Conservation (phyloP, 2,329 filamentous ascomycete species). For the Trichophyton simii region DNA sequence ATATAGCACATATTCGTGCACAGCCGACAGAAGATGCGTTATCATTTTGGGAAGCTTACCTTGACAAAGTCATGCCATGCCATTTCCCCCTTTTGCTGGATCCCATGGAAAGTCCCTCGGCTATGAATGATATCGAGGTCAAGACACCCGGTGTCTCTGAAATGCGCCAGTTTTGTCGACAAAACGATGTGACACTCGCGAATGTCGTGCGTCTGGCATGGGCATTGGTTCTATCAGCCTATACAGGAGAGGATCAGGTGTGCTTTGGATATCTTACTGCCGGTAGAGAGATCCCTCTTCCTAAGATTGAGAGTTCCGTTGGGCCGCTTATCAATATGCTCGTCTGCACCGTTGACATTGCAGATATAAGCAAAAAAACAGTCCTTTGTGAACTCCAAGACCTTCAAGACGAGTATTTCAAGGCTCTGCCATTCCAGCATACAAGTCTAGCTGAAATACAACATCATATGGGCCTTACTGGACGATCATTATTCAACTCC, state of each 20-base stretch:
- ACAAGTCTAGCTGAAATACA: conserved; percentile 31
- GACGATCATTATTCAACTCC: conserved; percentile 34
- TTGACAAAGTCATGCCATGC: conserved; percentile 16
- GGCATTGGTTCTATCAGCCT: conserved; percentile 14
- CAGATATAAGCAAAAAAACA: neutral
- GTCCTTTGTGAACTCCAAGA: neutral
- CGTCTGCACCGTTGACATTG: conserved; percentile 7
- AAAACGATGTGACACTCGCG: conserved; percentile 13
- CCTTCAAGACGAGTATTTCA: conserved; percentile 18
- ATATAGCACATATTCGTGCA: conserved; percentile 23
- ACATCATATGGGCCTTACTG: conserved; percentile 28
- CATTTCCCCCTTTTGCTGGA: conserved; percentile 3
- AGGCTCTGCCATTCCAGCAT: neutral
- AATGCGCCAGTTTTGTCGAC: conserved; percentile 5
- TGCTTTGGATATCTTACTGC: conserved; percentile 21
- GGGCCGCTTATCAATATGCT: conserved; percentile 34
- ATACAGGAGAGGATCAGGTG: conserved; percentile 14
- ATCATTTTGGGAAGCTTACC: conserved; percentile 16
- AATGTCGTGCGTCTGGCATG: conserved; percentile 17
- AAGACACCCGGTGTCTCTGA: conserved; percentile 8
- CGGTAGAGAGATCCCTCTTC: conserved; percentile 29
- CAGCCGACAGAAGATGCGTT: neutral
- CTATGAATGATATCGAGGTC: neutral
- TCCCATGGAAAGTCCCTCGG: neutral
- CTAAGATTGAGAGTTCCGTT: conserved; percentile 29